Conservation (phyloP, 2,329 filamentous ascomycete genomes). For the Nigrospora oryzae region DNA sequence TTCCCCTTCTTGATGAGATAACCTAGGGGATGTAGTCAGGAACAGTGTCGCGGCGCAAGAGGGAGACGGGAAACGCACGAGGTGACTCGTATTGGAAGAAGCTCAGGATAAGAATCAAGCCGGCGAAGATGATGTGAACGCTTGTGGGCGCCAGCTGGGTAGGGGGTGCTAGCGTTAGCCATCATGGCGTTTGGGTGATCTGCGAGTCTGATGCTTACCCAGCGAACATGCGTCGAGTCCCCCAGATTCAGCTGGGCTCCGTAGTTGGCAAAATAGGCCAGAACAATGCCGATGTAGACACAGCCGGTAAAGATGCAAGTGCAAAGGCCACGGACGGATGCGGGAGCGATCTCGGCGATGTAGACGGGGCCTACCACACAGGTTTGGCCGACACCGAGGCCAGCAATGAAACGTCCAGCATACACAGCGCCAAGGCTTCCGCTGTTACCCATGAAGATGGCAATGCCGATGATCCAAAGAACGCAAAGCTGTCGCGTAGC, state of each 20-base stretch:
- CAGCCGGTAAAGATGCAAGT: slow-evolving; percentile 63
- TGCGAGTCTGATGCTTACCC: slow-evolving; percentile 23
- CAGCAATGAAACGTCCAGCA: slow-evolving; percentile 58
- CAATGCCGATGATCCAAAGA: slow-evolving; percentile 49
- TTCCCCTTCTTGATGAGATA: slow-evolving; percentile 60
- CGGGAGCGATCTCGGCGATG: slow-evolving; percentile 63
- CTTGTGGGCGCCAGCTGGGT: slow-evolving; percentile 60
- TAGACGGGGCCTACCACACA: slow-evolving; percentile 63
- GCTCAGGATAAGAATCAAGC: slow-evolving; percentile 60
- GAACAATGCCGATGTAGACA: slow-evolving; percentile 70
- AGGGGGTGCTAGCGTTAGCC: slow-evolving; percentile 8
- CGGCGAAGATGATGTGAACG: slow-evolving; percentile 70
- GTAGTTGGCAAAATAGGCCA: slow-evolving; percentile 71
- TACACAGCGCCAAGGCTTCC: slow-evolving; percentile 50
- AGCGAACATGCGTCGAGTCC: slow-evolving; percentile 36
- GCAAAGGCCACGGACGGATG: slow-evolving; percentile 62
- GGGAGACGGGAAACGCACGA: slow-evolving; percentile 22
- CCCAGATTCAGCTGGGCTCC: slow-evolving; percentile 43
- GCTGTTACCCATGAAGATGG: slow-evolving; percentile 47
- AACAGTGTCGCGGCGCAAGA: not conserved
- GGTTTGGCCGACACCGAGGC: slow-evolving; percentile 58
- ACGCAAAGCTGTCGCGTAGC: slow-evolving; percentile 49
- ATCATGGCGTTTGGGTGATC: not conserved
- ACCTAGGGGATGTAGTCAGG: not conserved
- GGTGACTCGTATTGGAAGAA: slow-evolving; percentile 65